Evolutionary conservation across 2,329 filamentous ascomycete species (phyloP), one percentile per base, ranked within the genome.

Genomic region (Aspergillus eucalypticola): DNA sequence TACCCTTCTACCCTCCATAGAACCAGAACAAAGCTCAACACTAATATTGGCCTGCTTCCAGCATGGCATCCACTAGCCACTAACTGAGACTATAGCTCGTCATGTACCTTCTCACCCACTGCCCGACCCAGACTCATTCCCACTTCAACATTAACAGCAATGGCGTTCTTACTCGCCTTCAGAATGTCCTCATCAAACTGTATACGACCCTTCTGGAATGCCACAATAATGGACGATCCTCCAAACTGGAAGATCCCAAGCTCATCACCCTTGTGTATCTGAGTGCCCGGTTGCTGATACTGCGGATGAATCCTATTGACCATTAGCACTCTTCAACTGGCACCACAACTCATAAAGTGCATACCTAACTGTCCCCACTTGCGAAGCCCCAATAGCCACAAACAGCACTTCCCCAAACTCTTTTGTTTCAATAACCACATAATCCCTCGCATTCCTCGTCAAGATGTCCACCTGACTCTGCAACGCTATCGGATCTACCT

Each of bases 331-430:
- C 5, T 15, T 3, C 50, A 21, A 54, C 25, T 7, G 23, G 19
- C 3, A 21, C 13, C 17, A 21, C 15, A 66, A 66, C 74, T 59
- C 32, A 29, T 3, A 1, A 35, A 35, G 10, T 35, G 32, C 32
- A 35, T 70, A 78, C 78, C 73, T 60, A 8, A 79, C 77, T 15
- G 74, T 74, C 1, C 76, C 78, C 1, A 79, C 77, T 52, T 78
- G 70, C 2, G 71, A 73, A 3, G 75, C 77, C 4, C 77, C 75
- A 60, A 80, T 78, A 11, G 76, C 76, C 5, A 78, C 76, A 62
- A 79, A 79, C 13, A 78, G 61, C 7, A 80, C 77, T 29, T 76
- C 69, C 3, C 78, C 76, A 71, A 79, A 79, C 54, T 75, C 71
- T 59, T 73, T 65, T 3, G 69, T 75, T 29, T 75, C 70, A 54